Evolutionary conservation across 352 stramenopile species (phyloP), one percentile per base, ranked within the genome.

Genomic region (Pythium guiyangense): DNA sequence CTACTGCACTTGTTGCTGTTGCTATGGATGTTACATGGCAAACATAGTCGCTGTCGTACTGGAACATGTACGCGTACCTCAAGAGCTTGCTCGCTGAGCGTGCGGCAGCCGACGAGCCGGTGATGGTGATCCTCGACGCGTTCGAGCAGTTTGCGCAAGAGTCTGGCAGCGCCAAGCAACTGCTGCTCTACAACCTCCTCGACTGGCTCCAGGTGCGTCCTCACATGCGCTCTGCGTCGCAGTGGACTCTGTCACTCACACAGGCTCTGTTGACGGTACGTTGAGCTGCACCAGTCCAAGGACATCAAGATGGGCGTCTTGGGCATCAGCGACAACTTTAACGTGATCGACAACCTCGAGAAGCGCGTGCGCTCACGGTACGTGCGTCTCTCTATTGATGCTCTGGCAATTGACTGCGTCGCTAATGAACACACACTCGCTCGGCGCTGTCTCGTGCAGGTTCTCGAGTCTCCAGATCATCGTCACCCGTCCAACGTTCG

Each of bases 401-500:
- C 35, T 44, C 34, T 37, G 31, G 31, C 31, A 9, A 37, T 37
- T 6, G 31, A 37, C 31, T 37, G 31, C 1, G 22, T 22, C 22
- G 22, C 22, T 22, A 22, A 22, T 22, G 22, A 22, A 22, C 22
- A 0, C 43, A 35, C 1, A 11, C 6, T 14, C 4, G 20, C 6
- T 14, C 4, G 20, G 9, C 18, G 9, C 1, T 17, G 51, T 15
- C 49, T 5, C 47, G 8, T 37, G n/a, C 34, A 89, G 84, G 43
- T 94, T 94, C 57, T 94, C 84, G 8, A 90, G 80, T 53, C 69
- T 90, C 34, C 84, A 94, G 54, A 84, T 94, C 55, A 67, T 92
- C 49, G 63, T 92, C 18, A 74, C 77, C 1, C 66, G 82, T 0
- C 78, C 73, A 4, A 71, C 74, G 1, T 90, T 94, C 37, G 48